Evolutionary conservation across 139 green algal genomes (phyloP), one percentile per base, ranked within the genome.

Genomic region (Penium margaritaceum): DNA sequence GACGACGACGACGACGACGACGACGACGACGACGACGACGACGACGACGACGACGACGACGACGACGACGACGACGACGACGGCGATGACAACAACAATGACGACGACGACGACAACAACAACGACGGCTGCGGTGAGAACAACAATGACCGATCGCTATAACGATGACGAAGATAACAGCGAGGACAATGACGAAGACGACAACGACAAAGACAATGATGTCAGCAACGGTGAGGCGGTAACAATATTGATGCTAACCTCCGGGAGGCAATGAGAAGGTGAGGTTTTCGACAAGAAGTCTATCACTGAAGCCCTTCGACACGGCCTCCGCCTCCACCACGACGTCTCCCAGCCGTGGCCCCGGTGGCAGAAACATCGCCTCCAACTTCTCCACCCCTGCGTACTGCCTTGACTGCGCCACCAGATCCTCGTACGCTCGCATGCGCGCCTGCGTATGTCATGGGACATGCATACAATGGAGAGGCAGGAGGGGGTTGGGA

Each of bases 301-400:
- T 80, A 21, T 63, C 55, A 32, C 47, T 55, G 41, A 67, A 85
- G 12, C 46, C 79, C 69, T 82, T 85, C 0, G n/a, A 24, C 1
- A 81, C 5, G 30, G 21, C 39, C 37, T 82, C 30, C 4, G 63
- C 69, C 12, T 78, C 60, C 21, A 85, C 43, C 41, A 81, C 74
- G 39, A 80, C 35, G 65, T 84, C 73, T 2, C 90, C 90, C 30
- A 95, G 83, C 9, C 3, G 88, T 83, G 4, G 81, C 84, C 9
- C 9, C 76, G 85, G 43, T 36, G 82, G 87, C 39, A 95, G 91
- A 74, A 81, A 90, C 83, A 95, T 92, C 77, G 37, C 77, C 63
- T 95, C 88, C 4, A 94, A 41, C 66, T 84, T 77, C 21, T 67
- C 41, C 4, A 44, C 38, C 24, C 36, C 24, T 0, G 54, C 54